Conservation (phyloP, 371 early-diverging fungal species). For the Fennellomyces sp. region DNA sequence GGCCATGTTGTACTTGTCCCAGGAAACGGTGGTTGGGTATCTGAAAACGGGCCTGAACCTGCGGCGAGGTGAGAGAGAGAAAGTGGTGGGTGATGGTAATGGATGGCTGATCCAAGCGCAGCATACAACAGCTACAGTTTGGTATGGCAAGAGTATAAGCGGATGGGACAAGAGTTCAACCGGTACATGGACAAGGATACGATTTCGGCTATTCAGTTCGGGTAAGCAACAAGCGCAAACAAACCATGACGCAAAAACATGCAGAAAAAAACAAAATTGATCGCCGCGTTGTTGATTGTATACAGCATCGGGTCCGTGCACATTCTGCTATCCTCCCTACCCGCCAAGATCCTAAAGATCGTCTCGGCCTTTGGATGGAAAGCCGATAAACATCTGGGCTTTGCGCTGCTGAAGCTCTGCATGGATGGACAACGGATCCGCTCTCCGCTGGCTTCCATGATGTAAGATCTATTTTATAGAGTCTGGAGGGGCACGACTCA, state of each 20-base stretch:
- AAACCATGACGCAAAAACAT: neutral
- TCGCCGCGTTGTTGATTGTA: neutral
- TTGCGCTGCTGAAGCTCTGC: slow-evolving; percentile 56
- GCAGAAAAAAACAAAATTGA: neutral
- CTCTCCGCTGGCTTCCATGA: slow-evolving; percentile 60
- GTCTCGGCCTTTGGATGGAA: slow-evolving; percentile 62
- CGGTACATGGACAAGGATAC: slow-evolving; percentile 46
- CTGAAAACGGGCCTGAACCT: slow-evolving; percentile 65
- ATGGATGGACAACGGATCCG: slow-evolving; percentile 57
- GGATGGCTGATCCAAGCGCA: slow-evolving; percentile 2
- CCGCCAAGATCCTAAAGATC: slow-evolving; percentile 58
- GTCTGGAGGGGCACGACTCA: too few relatives aligned
- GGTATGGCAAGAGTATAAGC: slow-evolving; percentile 54
- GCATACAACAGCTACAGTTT: slow-evolving; percentile 50
- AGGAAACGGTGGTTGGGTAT: slow-evolving; percentile 61
- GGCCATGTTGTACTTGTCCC: slow-evolving; percentile 54
- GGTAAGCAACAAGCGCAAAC: too few relatives aligned
- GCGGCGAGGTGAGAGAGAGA: slow-evolving; percentile 49
- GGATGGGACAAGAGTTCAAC: slow-evolving; percentile 46
- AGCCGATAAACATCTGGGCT: slow-evolving; percentile 63
- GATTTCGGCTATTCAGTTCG: slow-evolving; percentile 50
- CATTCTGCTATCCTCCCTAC: slow-evolving; percentile 58
- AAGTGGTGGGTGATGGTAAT: neutral
- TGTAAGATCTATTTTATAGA: slow-evolving; percentile 34
- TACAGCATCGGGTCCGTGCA: slow-evolving; percentile 64